A percentile compares a stretch with the other conserved stretches of the same genome.
phyloP scores from a whole-genome alignment of 306 rosid species.

The Vigna trinervia region DNA sequence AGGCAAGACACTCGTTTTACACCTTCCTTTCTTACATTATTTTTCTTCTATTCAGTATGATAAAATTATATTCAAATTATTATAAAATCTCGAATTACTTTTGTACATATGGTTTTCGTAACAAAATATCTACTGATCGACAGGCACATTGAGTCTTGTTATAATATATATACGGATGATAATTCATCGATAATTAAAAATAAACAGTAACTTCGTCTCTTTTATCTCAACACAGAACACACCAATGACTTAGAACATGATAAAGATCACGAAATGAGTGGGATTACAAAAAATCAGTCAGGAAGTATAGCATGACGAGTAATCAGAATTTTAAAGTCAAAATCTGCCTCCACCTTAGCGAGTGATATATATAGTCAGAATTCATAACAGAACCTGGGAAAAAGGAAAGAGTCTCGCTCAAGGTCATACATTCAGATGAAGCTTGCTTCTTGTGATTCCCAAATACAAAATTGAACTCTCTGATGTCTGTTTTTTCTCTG shows the following conservation, averaged over 20 bases:
- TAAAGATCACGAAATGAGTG: constrained; percentile 22
- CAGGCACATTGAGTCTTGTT: background rate
- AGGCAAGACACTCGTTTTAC: background rate
- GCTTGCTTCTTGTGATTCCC: constrained; percentile 14
- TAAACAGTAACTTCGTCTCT: background rate
- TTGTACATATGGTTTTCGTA: background rate
- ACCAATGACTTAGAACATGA: constrained; percentile 8
- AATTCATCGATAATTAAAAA: background rate
- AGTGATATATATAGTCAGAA: constrained; percentile 20
- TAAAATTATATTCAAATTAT: constrained; percentile 3
- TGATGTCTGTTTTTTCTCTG: background rate
- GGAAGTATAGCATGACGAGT: background rate
- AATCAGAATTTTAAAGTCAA: constrained; percentile 17
- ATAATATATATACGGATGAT: background rate
- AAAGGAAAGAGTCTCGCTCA: background rate
- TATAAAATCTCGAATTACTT: constrained; percentile 18
- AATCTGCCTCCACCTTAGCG: background rate
- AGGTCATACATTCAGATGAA: background rate
- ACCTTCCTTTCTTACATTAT: constrained; percentile 5
- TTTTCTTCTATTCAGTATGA: constrained; percentile 3
- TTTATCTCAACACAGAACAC: background rate
- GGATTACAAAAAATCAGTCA: background rate
- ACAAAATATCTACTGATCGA: background rate
- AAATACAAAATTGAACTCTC: constrained; percentile 10
- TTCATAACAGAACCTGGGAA: constrained; percentile 9